Evolutionary conservation across 2,329 filamentous ascomycete species (phyloP).

Genomic region (Emericellopsis cladophorae): DNA sequence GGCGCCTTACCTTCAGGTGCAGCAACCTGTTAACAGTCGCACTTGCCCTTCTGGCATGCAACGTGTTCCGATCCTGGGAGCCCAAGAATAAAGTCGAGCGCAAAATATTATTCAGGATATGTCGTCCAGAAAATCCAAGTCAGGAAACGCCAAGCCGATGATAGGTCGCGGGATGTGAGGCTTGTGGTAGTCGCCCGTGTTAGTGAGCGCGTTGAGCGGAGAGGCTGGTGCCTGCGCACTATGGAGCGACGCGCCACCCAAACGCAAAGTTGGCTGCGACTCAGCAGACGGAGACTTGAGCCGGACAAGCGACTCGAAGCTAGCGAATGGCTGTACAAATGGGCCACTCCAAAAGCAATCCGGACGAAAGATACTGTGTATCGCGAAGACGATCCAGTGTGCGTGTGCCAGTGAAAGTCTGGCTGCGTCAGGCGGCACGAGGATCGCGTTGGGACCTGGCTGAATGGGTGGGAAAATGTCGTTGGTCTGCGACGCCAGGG

Average conservation of each 20-base stretch:
- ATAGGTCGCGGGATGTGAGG: neutral
- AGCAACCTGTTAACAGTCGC: no score
- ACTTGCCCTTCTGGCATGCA: no score
- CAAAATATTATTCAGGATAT: neutral
- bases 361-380: neutral
- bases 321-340: neutral
- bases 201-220: conserved; percentile 1
- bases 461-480: neutral
- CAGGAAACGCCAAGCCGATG: neutral
- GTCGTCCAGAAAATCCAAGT: neutral
- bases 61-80: no score
- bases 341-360: no score
- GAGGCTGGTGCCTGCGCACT: neutral
- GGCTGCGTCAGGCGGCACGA: conserved; percentile 1
- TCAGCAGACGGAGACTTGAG: no score
- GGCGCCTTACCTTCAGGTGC: no score
- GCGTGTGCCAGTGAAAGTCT: neutral
- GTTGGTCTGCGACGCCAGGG: conserved; percentile 1
- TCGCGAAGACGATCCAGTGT: neutral
- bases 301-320: neutral
- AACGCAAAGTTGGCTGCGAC: no score
- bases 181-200: conserved; percentile 1
- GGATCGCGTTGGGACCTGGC: neutral
- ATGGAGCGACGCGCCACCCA: neutral
- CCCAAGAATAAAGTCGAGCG: no score